Percentiles rank a stretch among this genome's conserved stretches.
These are phyloP conservation scores for Collybia mongolica DNA, from an alignment of 768 basidiomycete species.

Conservation along the genomic window DNA sequence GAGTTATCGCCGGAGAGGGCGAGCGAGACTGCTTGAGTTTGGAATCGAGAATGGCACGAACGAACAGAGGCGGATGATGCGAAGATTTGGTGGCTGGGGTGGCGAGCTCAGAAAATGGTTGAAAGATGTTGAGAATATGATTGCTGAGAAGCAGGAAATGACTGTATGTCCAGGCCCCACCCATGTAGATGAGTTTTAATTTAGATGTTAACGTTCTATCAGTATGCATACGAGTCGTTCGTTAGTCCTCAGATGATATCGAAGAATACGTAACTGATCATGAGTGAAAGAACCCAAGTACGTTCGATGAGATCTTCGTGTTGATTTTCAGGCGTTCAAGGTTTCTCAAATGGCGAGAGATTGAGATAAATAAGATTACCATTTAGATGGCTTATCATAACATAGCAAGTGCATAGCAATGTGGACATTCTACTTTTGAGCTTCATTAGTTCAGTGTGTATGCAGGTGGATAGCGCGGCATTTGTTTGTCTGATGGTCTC, in stretches of 20 bases:
- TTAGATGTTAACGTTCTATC: no score
- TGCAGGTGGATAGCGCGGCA: not conserved
- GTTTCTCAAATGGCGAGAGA: no score
- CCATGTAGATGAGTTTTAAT: no score
- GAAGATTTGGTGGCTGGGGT: conserved; percentile 52
- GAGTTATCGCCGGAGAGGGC: conserved; percentile 20
- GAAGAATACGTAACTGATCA: no score
- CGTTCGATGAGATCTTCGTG: no score
- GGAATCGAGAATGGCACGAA: conserved; percentile 32
- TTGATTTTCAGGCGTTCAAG: no score
- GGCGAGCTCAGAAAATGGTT: conserved; percentile 41
- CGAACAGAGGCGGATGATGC: conserved; percentile 33
- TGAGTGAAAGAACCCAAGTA: no score
- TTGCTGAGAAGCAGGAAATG: conserved; percentile 6
- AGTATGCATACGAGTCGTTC: no score
- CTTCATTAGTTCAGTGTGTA: not conserved
- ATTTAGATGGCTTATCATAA: not conserved
- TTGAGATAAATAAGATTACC: not conserved
- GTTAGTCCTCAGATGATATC: no score
- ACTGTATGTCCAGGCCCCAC: no score
- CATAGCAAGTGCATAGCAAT: not conserved
- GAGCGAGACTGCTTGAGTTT: conserved; percentile 25
- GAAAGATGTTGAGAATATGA: conserved; percentile 28
- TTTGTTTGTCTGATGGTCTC: not conserved
- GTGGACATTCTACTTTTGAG: not conserved